These are phyloP conservation scores for Backusella mclennaniae DNA, from an alignment of 192 early-diverging fungal species.

Conservation along the genomic window DNA sequence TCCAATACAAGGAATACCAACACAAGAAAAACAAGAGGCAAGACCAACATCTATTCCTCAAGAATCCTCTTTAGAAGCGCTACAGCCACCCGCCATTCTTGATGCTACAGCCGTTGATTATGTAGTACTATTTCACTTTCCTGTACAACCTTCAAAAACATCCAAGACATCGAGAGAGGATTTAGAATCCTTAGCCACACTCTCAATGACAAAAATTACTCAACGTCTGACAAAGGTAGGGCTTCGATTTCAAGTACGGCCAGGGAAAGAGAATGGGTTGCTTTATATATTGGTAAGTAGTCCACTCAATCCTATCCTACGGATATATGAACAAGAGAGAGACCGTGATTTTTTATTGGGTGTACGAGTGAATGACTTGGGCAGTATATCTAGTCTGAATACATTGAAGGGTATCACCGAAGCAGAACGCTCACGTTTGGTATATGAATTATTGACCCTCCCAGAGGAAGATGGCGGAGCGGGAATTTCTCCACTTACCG, in stretches of 20 bases:
- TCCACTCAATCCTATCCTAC: conserved; percentile 34
- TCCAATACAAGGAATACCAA: not conserved
- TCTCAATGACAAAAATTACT: conserved; percentile 55
- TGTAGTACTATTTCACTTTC: conserved; percentile 12
- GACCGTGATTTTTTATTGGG: conserved; percentile 72
- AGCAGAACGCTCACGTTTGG: conserved; percentile 58
- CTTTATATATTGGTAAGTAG: conserved; percentile 70
- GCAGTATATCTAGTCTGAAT: conserved; percentile 10
- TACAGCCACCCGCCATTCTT: not conserved
- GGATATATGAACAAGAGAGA: not conserved
- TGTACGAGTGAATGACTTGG: conserved; percentile 44
- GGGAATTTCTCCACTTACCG: conserved; percentile 47
- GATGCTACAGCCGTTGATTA: conserved; percentile 7
- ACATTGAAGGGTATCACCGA: conserved; percentile 33
- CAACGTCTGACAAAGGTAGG: conserved; percentile 55
- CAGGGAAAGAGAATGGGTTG: conserved; percentile 43
- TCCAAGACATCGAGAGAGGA: conserved; percentile 9
- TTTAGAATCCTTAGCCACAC: conserved; percentile 34
- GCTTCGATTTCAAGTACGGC: conserved; percentile 62
- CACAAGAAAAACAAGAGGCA: not conserved
- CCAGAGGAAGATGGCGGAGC: conserved; percentile 60
- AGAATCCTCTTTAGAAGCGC: not conserved
- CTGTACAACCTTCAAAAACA: not conserved
- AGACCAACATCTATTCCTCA: not conserved
- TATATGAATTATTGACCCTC: conserved; percentile 62